These are phyloP conservation scores for Graphiopsis chlorocephala DNA, from an alignment of 2,329 filamentous ascomycete genomes.

Conservation along the genomic window DNA sequence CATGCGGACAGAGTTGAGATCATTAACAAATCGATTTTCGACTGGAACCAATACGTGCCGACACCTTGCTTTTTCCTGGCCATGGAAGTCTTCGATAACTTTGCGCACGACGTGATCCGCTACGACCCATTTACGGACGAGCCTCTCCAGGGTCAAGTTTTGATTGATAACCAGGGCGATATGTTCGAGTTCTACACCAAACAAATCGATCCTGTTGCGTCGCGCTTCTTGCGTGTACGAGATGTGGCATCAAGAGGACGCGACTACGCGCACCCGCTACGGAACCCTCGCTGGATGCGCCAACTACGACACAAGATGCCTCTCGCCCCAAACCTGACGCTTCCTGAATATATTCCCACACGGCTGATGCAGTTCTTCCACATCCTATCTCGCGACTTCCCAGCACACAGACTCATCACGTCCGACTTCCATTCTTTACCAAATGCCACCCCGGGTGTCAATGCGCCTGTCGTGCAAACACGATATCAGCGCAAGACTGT, in stretches of 20 bases:
- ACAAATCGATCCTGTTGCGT: conserved; percentile 75
- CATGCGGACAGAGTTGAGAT: conserved; percentile 88
- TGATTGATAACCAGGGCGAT: conserved; percentile 81
- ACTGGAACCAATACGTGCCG: conserved; percentile 85
- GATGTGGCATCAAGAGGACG: conserved; percentile 65
- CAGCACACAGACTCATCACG: conserved; percentile 80
- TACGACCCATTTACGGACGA: conserved; percentile 80
- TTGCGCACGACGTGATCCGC: conserved; percentile 88
- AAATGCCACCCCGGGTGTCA: conserved; percentile 77
- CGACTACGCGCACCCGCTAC: conserved; percentile 63
- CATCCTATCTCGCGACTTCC: conserved; percentile 82
- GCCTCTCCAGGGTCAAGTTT: conserved; percentile 82
- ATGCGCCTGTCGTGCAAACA: conserved; percentile 95
- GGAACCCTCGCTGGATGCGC: conserved; percentile 52
- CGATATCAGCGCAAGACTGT: conserved; percentile 83
- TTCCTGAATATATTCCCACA: conserved; percentile 91
- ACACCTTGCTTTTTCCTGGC: conserved; percentile 96
- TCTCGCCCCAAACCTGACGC: conserved; percentile 71
- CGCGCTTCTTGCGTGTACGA: conserved; percentile 79
- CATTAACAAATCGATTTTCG: conserved; percentile 90
- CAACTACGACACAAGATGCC: conserved; percentile 64
- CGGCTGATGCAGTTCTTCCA: conserved; percentile 96
- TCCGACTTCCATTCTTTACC: conserved; percentile 88
- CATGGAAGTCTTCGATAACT: conserved; percentile 98
- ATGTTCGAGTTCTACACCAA: conserved; percentile 92